Evolutionary conservation across 352 stramenopile species (phyloP), one percentile per base, ranked within the genome.

Genomic region (Globisporangium cystogenes): DNA sequence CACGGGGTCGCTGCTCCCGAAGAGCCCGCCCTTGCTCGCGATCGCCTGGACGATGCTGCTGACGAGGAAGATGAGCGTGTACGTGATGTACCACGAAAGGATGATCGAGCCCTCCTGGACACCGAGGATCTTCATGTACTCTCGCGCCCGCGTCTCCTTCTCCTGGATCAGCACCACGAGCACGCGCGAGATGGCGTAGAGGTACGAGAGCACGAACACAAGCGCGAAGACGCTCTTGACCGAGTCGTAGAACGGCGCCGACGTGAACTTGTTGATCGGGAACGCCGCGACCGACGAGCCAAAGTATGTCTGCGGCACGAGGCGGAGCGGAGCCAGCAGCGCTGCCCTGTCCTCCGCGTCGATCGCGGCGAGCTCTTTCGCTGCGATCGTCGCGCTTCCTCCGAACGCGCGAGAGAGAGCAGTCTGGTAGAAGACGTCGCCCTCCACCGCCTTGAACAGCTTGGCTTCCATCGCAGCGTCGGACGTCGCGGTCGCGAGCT

Each of bases 151-250:
- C 7, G 73, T 76, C 58, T 88, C 77, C 36, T 88, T 88, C 64
- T 98, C 92, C 23, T 79, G 66, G 16, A 98, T 94, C 24, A 87
- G 65, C 29, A 72, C 77, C 31, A 93, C 76, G 7, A 97, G 64
- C 21, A 96, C 77, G 4, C 83, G 71, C 39, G 87, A 93, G 14
- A 87, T 59, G 3, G 70, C 63, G 27, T 84, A 81, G 20, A 87
- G 31, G 47, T 87, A 86, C 26, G 84, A 77, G 26, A 97, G 64
- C 26, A 97, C 63, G 62, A 96, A 97, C 21, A 97, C 82, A 31
- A 97, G 62, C 11, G 80, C 60, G 49, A 93, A 92, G 0, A 90
- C 67, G 20, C 67, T 73, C 53, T 64, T 70, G 23, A 93, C 64
- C 27, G 65, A 50, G 26, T 83, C 70, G 61, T 87, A 95, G 55